Conservation (phyloP, 495 filamentous ascomycete genomes). For the Rhypophila decipiens region DNA sequence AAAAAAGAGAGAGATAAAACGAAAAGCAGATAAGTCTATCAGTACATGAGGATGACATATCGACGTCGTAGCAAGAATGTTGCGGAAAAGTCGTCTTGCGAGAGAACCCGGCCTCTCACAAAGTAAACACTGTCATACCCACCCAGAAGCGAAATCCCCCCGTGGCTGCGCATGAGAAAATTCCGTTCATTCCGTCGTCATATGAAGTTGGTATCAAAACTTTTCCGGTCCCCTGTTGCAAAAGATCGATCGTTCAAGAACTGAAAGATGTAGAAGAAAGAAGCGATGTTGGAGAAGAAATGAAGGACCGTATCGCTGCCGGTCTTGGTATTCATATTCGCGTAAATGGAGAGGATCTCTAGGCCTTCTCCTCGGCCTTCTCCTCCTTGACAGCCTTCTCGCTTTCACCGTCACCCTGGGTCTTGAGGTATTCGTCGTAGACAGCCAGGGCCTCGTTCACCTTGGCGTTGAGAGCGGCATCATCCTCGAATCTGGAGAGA, state of each 20-base stretch:
- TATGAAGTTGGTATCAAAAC: conserved; percentile 39
- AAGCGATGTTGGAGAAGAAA: conserved; percentile 8
- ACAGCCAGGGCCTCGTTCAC: conserved; percentile 94
- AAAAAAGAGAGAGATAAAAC: too few relatives aligned
- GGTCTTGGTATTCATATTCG: conserved; percentile 4
- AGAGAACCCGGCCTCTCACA: conserved; percentile 14
- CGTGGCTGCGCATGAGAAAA: conserved; percentile 17
- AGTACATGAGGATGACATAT: conserved; percentile 26
- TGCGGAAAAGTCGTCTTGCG: conserved; percentile 18
- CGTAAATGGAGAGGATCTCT: conserved; percentile 12
- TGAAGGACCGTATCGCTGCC: conserved; percentile 6
- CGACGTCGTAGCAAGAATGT: conserved; percentile 26
- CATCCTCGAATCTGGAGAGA: conserved; percentile 70
- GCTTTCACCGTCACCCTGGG: conserved; percentile 42
- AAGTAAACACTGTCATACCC: conserved; percentile 17
- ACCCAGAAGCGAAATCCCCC: conserved; percentile 11
- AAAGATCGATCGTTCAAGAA: conserved; percentile 30
- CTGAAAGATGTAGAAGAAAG: conserved; percentile 19
- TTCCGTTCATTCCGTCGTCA: conserved; percentile 33
- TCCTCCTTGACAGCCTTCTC: conserved; percentile 46
- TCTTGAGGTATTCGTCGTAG: conserved; percentile 98
- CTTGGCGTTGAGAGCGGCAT: conserved; percentile 82
- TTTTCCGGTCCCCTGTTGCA: conserved; percentile 39
- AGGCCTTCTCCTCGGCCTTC: conserved; percentile 53
- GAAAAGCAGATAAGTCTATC: conserved; percentile 28